Evolutionary conservation across 306 rosid genomes (phyloP).

Genomic region (Malus sieversii): DNA sequence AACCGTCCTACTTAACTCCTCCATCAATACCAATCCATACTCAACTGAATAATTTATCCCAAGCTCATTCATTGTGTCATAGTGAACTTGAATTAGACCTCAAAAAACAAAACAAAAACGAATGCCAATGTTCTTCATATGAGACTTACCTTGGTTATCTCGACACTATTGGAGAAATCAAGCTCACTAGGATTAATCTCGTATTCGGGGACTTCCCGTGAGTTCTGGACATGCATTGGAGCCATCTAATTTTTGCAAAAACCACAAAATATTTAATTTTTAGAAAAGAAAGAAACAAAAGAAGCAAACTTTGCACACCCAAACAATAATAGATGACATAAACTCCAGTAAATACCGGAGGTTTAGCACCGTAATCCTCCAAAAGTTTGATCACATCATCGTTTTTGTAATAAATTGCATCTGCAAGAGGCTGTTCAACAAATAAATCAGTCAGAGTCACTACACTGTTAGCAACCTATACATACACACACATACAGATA

Average conservation of each 20-base stretch:
- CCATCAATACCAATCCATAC: not conserved
- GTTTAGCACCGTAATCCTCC: slow-evolving; percentile 80
- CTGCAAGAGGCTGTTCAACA: slow-evolving; percentile 73
- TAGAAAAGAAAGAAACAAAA: not conserved
- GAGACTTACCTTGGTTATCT: slow-evolving; percentile 59
- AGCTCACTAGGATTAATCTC: slow-evolving; percentile 77
- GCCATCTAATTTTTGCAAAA: slow-evolving; percentile 50
- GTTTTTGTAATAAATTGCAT: slow-evolving; percentile 80
- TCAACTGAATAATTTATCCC: not conserved
- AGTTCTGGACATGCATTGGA: slow-evolving; percentile 70
- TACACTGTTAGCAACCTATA: not conserved
- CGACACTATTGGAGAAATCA: slow-evolving; percentile 70
- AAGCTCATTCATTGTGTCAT: not conserved
- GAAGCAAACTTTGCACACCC: not conserved
- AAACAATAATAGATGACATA: not conserved
- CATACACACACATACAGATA: not conserved
- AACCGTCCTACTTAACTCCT: not conserved
- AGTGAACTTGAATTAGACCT: not conserved
- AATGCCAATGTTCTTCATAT: not conserved
- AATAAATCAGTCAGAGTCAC: not conserved
- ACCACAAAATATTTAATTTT: not conserved
- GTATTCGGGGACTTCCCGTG: slow-evolving; percentile 84
- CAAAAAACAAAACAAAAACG: not conserved
- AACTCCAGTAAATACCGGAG: slow-evolving; percentile 36
- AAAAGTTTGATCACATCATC: slow-evolving; percentile 64